Base-by-base conservation (phyloP, 352 stramenopile genomes). In the Phytophthora quininea region DNA sequence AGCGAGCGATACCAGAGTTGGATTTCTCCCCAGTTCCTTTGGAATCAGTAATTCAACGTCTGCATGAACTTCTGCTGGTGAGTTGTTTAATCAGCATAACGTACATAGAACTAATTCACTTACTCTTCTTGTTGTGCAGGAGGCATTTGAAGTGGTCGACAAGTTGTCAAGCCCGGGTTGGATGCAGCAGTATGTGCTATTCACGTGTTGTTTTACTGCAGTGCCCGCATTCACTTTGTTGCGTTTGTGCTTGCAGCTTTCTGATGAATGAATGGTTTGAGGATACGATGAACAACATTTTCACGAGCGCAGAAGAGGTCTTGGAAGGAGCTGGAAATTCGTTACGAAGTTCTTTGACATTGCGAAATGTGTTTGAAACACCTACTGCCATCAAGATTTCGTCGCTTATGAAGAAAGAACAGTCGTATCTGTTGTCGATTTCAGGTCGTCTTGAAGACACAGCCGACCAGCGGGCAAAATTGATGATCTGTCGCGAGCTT, bases 1-100 rank as follows among this genome's bases (percentile, higher is more conserved):
- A 75, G 35, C 75, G 77, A 4, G 46, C 80, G 9, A 14, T 88
- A 3, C 77, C 83, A 0, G 83, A 88, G 50, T 46, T 92, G 24
- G 83, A 92, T 45, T 79, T 50, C 19, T 86, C 58, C 15, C 71
- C 77, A 12, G 52, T 62, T 2, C 64, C 72, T 42, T 82, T 73
- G 27, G 49, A 53, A 4, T 24, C 63, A 14, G 58, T 79, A 8
- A 78, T 65, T 5, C 42, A 24, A 8, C 32, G 27, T 8, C 46
- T 75, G 15, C 72, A 79, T 24, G 49, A 57, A 48, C 29, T 79
- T 19, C 19, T 76, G 40, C 53, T 45, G 54, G 71, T 76, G 59
- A 45, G 46, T 47, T 10, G 1, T 42, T 24, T 42, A 24, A 24
- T 24, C 19, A 24, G 19, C 19, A 24, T 24, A 24, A 24, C 19